Evolutionary conservation across 163 green algal species (phyloP), one percentile per base, ranked within the genome.

Genomic region (Smithsoniella earleae): DNA sequence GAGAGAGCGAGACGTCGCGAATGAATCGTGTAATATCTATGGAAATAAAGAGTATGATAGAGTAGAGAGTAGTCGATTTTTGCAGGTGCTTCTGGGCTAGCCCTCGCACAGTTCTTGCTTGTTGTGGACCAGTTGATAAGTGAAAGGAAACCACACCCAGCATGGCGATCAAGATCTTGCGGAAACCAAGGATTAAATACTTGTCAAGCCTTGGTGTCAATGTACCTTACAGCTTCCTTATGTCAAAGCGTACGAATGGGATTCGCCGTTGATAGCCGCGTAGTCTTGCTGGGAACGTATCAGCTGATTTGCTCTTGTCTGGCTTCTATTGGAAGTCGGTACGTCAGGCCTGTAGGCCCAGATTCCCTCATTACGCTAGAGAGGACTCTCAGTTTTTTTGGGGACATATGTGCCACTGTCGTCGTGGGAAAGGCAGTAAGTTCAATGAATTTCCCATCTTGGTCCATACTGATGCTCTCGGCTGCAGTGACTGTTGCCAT

Each of bases 281-380:
- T 13, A 49, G 13, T 49, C 10, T 13, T 45, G 58, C 58, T 69
- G n/a, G 18, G 38, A 5, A 22, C 34, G n/a, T 69, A 22, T 13
- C 58, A 69, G 58, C 58, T 69, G 16, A 18, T 34, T 5, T 33
- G n/a, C 5, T 37, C 58, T n/a, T 69, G 31, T 34, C 58, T 69
- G 0, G 58, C 58, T n/a, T 33, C 58, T 16, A 36, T 69, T 5
- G 18, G 8, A 16, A 45, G 30, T 18, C 31, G 58, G 20, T 43
- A 31, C 58, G 16, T 69, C 40, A 49, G 40, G 13, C 40, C 40
- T 22, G 40, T 10, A 22, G 40, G 10, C 13, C 13, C 10, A 10
- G 13, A 13, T 13, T 10, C 10, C 40, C 40, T 49, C 40, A 13
- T 10, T 22, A 10, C 40, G 10, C 40, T 49, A 22, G 40, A 13